A percentile compares a stretch with the other conserved stretches of the same genome.
phyloP scores from a whole-genome alignment of 306 rosid genomes.

The Citrullus colocynthis region DNA sequence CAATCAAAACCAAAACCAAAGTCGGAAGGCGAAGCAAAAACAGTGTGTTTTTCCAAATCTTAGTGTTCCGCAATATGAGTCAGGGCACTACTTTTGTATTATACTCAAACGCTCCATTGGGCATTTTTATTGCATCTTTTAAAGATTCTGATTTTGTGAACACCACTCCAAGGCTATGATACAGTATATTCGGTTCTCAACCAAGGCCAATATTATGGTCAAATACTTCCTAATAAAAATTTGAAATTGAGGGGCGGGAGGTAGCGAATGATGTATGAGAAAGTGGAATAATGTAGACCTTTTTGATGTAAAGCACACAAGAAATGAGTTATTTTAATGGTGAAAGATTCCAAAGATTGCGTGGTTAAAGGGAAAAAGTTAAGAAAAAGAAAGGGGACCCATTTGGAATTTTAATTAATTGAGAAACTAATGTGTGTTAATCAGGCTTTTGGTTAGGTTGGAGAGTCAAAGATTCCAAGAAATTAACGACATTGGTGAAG shows the following conservation, averaged over 20 bases:
- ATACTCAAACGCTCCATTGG: not conserved
- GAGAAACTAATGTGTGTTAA: not conserved
- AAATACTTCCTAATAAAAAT: not conserved
- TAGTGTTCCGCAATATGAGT: not conserved
- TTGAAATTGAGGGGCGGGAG: not conserved
- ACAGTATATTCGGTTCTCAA: not conserved
- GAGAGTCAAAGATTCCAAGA: constrained; percentile 8
- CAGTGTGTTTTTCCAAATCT: not conserved
- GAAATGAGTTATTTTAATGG: not conserved
- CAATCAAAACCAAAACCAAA: no score
- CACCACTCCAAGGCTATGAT: not conserved
- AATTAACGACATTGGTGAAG: no score
- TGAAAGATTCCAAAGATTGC: not conserved
- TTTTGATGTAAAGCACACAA: not conserved
- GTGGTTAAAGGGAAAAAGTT: not conserved
- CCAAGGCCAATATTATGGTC: not conserved
- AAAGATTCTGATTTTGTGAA: not conserved
- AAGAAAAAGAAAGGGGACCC: not conserved
- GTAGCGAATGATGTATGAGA: not conserved
- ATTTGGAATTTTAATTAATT: not conserved
- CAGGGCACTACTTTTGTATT: not conserved
- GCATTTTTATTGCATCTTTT: constrained; percentile 4
- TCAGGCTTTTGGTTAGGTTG: not conserved
- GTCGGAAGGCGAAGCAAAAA: no score
- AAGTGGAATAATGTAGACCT: not conserved